Evolutionary conservation across 1,284 basidiomycete species (phyloP).

Genomic region (Tylopilus sp.): DNA sequence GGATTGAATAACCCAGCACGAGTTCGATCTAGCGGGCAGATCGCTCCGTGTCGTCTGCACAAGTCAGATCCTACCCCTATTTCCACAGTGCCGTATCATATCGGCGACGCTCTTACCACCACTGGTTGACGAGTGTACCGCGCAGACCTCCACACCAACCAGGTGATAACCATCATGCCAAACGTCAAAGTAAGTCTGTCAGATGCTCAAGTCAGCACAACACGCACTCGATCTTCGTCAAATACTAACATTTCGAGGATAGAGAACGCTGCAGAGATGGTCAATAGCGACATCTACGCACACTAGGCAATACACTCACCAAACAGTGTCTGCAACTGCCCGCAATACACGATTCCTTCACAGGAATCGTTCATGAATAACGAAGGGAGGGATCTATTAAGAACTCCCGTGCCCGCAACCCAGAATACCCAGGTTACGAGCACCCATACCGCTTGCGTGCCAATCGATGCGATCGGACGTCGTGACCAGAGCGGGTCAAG

Average conservation of each 20-base stretch:
- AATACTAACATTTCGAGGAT: slow-evolving; percentile 47
- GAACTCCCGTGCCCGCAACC: slow-evolving; percentile 50
- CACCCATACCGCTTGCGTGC: slow-evolving; percentile 55
- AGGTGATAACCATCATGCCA: slow-evolving; percentile 44
- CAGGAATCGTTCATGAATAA: slow-evolving; percentile 41
- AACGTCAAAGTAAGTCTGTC: slow-evolving; percentile 44
- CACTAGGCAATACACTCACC: slow-evolving; percentile 33
- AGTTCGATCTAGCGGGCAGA: background rate
- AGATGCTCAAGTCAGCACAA: slow-evolving; percentile 7
- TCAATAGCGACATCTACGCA: slow-evolving; percentile 9
- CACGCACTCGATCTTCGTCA: background rate
- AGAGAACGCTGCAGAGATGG: slow-evolving; percentile 37
- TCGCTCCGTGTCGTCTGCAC: background rate
- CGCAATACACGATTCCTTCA: slow-evolving; percentile 48
- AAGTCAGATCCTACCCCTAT: slow-evolving; percentile 7
- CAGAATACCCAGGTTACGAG: slow-evolving; percentile 56
- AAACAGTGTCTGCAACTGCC: slow-evolving; percentile 52
- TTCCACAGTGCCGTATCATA: slow-evolving; percentile 16
- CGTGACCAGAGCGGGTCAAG: slow-evolving; percentile 55
- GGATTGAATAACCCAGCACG: background rate
- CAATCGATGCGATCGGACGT: slow-evolving; percentile 51
- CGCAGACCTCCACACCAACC: slow-evolving; percentile 51
- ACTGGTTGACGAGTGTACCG: slow-evolving; percentile 35
- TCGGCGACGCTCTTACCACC: slow-evolving; percentile 28
- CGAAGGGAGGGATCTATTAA: slow-evolving; percentile 47